Percentiles rank a stretch among this genome's conserved stretches.
phyloP scores from a whole-genome alignment of 1,139 yeast species.

The Maudiozyma humilis region DNA sequence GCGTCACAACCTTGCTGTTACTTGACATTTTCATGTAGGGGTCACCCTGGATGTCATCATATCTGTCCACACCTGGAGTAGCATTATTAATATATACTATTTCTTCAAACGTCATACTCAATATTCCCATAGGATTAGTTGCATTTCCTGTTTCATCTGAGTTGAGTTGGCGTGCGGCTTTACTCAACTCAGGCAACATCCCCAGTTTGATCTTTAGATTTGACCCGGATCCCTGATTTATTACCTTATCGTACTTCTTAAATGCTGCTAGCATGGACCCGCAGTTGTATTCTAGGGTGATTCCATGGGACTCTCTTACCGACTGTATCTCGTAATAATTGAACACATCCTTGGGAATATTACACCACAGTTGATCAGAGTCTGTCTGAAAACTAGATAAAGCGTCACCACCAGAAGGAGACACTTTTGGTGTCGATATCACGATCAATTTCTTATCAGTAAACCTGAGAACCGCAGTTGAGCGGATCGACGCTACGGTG shows the following conservation, averaged over 20 bases:
- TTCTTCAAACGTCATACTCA: conserved; percentile 28
- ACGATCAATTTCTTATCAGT: conserved; percentile 25
- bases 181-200: conserved; percentile 25
- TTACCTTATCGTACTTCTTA: conserved; percentile 25
- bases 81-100: conserved; percentile 13
- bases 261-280: conserved; percentile 26
- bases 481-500: conserved; percentile 29
- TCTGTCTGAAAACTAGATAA: conserved; percentile 20
- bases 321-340: conserved; percentile 23
- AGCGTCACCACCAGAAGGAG: conserved; percentile 9
- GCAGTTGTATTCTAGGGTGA: conserved; percentile 30
- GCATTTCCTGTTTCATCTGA: conserved; percentile 6
- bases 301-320: conserved; percentile 24
- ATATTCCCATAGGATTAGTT: conserved; percentile 22
- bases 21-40: conserved; percentile 3
- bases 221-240: conserved; percentile 25
- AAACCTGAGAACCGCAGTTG: conserved; percentile 28
- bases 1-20: conserved; percentile 22
- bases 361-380: conserved; percentile 31
- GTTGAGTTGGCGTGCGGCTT: conserved; percentile 2
- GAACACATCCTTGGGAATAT: conserved; percentile 29
- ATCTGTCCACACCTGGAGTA: conserved; percentile 5
- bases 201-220: conserved; percentile 25
- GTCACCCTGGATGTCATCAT: conserved; percentile 7
- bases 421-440: conserved; percentile 26